A percentile compares a stretch with the other conserved stretches of the same genome.
These are phyloP conservation scores for Malassezia obtusa DNA, from an alignment of 1,284 basidiomycete genomes.

Conservation along the genomic window DNA sequence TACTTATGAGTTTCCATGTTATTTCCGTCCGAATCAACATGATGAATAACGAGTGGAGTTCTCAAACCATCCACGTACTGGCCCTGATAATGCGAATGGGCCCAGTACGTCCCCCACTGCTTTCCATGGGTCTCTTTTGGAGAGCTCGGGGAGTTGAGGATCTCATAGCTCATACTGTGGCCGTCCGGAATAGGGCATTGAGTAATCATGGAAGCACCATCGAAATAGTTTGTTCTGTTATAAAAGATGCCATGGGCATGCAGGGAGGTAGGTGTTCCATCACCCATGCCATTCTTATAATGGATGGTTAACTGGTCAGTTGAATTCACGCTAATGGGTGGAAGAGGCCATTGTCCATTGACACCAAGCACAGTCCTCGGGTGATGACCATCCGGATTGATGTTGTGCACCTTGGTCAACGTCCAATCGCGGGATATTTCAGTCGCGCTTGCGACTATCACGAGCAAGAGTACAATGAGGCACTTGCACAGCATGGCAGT, in stretches of 20 bases:
- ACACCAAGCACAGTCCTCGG: slow-evolving; percentile 18
- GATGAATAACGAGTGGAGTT: slow-evolving; percentile 62
- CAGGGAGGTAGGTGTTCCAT: slow-evolving; percentile 17
- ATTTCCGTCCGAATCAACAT: slow-evolving; percentile 17
- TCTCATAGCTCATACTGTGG: slow-evolving; percentile 63
- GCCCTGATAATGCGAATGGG: slow-evolving; percentile 20
- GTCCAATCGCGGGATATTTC: slow-evolving; percentile 55
- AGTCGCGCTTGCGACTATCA: no score
- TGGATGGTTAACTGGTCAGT: slow-evolving; percentile 18
- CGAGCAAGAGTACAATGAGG: no score
- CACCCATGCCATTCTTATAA: slow-evolving; percentile 18
- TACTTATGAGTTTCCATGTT: slow-evolving; percentile 54
- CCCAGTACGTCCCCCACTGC: slow-evolving; percentile 74
- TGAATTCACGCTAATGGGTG: slow-evolving; percentile 19
- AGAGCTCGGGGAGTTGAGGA: slow-evolving; percentile 62
- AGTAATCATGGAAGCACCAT: slow-evolving; percentile 70
- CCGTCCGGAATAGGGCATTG: slow-evolving; percentile 82
- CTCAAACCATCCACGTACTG: slow-evolving; percentile 60
- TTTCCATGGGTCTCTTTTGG: slow-evolving; percentile 42
- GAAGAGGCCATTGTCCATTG: slow-evolving; percentile 10
- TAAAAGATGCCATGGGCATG: slow-evolving; percentile 72
- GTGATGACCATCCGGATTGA: slow-evolving; percentile 40
- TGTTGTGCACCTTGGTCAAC: slow-evolving; percentile 52
- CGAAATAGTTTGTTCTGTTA: slow-evolving; percentile 61
- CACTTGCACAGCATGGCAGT: no score